Percentiles rank a stretch among this genome's conserved stretches.
phyloP scores from a whole-genome alignment of 768 basidiomycete genomes.

The Mycena vitilis region DNA sequence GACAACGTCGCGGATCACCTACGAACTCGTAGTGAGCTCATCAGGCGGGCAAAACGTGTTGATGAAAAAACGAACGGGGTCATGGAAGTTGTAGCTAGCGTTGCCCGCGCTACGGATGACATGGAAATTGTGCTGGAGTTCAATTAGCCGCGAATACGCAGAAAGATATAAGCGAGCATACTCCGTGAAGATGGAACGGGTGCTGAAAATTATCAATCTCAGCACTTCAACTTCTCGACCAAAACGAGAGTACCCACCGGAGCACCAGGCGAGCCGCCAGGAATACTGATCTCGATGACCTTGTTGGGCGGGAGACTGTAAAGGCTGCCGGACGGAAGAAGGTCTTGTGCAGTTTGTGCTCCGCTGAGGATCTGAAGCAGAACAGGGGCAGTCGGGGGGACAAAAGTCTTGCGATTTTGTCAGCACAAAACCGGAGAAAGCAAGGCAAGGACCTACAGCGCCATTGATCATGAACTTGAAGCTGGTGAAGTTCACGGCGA shows the following conservation, averaged over 20 bases:
- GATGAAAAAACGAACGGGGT: slow-evolving; percentile 49
- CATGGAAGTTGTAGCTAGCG: slow-evolving; percentile 49
- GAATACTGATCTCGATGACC: slow-evolving; percentile 60
- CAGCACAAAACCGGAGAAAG: slow-evolving; percentile 47
- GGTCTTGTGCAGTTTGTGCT: slow-evolving; percentile 49
- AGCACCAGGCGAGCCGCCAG: slow-evolving; percentile 47
- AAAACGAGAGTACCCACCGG: slow-evolving; percentile 40
- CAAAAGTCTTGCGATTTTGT: slow-evolving; percentile 39
- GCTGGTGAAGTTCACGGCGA: slow-evolving; percentile 40
- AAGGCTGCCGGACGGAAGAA: slow-evolving; percentile 55
- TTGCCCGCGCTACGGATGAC: slow-evolving; percentile 51
- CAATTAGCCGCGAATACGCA: background rate
- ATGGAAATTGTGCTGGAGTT: slow-evolving; percentile 48
- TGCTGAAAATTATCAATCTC: slow-evolving; percentile 30
- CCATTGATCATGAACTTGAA: slow-evolving; percentile 46
- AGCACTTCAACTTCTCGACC: background rate
- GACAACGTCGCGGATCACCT: slow-evolving; percentile 61
- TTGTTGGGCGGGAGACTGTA: slow-evolving; percentile 58
- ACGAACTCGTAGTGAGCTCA: too few species aligned
- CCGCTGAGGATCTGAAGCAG: slow-evolving; percentile 65
- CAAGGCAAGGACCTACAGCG: slow-evolving; percentile 50
- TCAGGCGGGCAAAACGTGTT: background rate
- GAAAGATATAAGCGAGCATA: background rate
- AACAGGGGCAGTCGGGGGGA: slow-evolving; percentile 56
- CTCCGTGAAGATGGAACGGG: slow-evolving; percentile 48